Base-by-base conservation (phyloP, 2,329 filamentous ascomycete species). In the Fusarium gaditjirri region DNA sequence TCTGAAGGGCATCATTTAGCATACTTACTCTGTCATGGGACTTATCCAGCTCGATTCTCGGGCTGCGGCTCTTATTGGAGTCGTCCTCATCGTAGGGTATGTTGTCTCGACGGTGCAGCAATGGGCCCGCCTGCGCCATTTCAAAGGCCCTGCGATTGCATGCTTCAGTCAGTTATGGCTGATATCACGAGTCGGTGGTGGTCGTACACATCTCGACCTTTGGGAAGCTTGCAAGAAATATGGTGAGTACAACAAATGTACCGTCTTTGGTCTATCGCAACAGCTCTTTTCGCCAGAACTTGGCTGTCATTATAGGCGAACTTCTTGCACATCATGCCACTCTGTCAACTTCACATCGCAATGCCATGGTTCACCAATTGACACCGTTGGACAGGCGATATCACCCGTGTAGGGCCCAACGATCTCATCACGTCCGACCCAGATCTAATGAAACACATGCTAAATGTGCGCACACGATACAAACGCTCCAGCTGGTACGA, bases 301-400 rank as follows among this genome's bases (percentile, higher is more conserved):
- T 13, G 12, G 31, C 31, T 13, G 1, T 33, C 31, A 13, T 13
- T 13, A 33, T 13, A 12, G 3, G 12, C 14, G 31, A 33, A 13
- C 8, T 6, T 4, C 7, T 0, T 16, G 16, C 5, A 8, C 5
- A 17, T 27, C 0, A 14, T 7, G 43, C 8, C 19, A 46, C 13
- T 46, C 3, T 29, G 6, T 29, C 19, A 8, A 14, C 8, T 14
- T 11, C 6, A 3, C 8, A 0, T 3, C 19, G 8, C 6, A 3
- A n/a, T 6, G 0, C 2, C 5, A 14, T 29, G 2, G 19, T 7
- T 10, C 5, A 4, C 10, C 14, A 2, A 23, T 33, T 49, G 21
- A 50, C 46, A 23, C 1, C 3, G 13, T 0, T 50, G n/a, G 8
- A 8, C 6, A 58, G 43, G 43, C 16, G 25, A 38, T n/a, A 50